Conservation (phyloP, 73 alveolate genomes). For the Halteria grandinella region DNA sequence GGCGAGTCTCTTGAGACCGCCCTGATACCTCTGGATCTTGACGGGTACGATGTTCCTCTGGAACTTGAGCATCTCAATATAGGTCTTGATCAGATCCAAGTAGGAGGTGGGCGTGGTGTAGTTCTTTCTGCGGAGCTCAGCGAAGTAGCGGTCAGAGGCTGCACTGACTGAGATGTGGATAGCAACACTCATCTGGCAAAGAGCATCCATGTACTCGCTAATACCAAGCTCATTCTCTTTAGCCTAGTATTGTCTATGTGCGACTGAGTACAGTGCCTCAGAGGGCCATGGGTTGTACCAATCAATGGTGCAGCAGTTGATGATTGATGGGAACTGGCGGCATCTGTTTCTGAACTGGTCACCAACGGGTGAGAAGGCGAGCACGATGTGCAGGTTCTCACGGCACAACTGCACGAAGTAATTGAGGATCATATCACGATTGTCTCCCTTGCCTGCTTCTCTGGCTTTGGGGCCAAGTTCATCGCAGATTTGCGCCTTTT, state of each 20-base stretch:
- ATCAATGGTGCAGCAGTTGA: constrained; percentile 89
- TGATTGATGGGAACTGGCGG: constrained; percentile 96
- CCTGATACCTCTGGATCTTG: constrained; percentile 91
- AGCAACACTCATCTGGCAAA: constrained; percentile 89
- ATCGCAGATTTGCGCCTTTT: constrained; percentile 95
- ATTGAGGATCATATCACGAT: constrained; percentile 95
- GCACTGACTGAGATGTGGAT: constrained; percentile 79
- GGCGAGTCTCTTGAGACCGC: constrained; percentile 96
- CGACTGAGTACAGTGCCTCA: constrained; percentile 98
- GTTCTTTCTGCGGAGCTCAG: constrained; percentile 93
- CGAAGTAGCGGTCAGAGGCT: constrained; percentile 82
- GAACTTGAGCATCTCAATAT: constrained; percentile 93
- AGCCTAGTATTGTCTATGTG: constrained; percentile 86
- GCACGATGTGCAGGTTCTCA: constrained; percentile 97
- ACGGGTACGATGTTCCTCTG: constrained; percentile 92
- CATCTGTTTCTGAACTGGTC: constrained; percentile 98
- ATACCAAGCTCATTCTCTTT: constrained; percentile 76
- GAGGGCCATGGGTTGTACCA: constrained; percentile 94
- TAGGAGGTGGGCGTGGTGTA: constrained; percentile 99
- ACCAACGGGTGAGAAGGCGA: constrained; percentile 99
- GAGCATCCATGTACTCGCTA: constrained; percentile 73
- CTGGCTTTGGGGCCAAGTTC: constrained; percentile 97
- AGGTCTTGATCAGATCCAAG: constrained; percentile 97
- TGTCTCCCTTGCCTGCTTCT: constrained; percentile 96
- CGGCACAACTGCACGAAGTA: constrained; percentile 97